Base-by-base conservation (phyloP, 768 basidiomycete species). In the Paxillus rubicundulus region DNA sequence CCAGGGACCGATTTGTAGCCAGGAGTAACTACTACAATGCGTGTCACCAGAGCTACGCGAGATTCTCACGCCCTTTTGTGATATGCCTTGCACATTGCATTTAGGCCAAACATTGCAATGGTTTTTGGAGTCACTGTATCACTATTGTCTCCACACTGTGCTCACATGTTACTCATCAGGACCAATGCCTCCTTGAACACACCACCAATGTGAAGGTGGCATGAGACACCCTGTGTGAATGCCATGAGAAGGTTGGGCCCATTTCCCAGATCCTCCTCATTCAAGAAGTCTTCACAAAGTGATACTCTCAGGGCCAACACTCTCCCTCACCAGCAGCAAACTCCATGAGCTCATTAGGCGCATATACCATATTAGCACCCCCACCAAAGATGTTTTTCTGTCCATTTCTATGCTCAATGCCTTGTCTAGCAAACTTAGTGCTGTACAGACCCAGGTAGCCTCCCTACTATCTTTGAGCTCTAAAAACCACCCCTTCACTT, bases 231-330 rank as follows among this genome's bases (percentile, higher is more conserved):
- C 47, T 68, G 4, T 36, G 42, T 14, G 36, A 36, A 0, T 40
- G 60, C 1, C 64, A 66, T 32, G 40, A 49, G 18, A 42, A 64
- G 20, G 39, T 56, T 8, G 64, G 54, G 1, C 52, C 55, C 0
- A 47, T 62, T 12, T 45, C 49, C 0, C 65, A 66, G 27, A 53
- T 63, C 12, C 54, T 53, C 0, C 57, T 63, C n/a, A 47, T 65
- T 2, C 43, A 65, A 9, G 55, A 61, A 9, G 52, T 50, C 5
- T 50, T 65, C 9, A 18, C 14, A 5, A 47, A 58, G 7, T 33
- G 44, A 14, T 60, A 54, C 30, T 40, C 39, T 2, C 43, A 39
- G 7, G 28, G 10, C 17, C 54, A 45, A 28, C 32, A 33, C 5
- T 48, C 34, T 39, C 56, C 12, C n/a, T 8, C 1, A 50, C 45